Percentiles rank a stretch among this genome's conserved stretches.
Conservation (phyloP, 2,329 filamentous ascomycete species). For the Amesomyces nigricolor region DNA sequence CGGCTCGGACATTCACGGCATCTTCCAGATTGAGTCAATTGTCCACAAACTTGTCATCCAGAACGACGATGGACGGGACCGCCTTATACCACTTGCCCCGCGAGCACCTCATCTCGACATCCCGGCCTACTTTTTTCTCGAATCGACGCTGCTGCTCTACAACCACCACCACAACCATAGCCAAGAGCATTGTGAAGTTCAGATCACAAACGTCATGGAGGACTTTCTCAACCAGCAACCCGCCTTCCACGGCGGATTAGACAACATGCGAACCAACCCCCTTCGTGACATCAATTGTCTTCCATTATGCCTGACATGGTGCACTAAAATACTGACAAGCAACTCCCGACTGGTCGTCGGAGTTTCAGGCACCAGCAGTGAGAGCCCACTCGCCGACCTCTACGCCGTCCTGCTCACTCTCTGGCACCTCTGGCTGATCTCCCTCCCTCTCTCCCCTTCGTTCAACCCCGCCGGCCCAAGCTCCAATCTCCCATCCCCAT, state of each 20-base stretch:
- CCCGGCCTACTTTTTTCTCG: slow-evolving; percentile 11
- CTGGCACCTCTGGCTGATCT: slow-evolving; percentile 7
- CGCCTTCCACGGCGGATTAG: not conserved
- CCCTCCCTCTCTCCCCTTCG: not conserved
- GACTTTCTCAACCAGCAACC: slow-evolving; percentile 18
- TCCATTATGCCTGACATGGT: slow-evolving; percentile 7
- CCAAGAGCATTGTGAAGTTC: not conserved
- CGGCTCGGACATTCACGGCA: not conserved
- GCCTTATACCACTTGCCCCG: not conserved
- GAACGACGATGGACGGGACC: not conserved
- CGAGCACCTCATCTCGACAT: slow-evolving; percentile 10
- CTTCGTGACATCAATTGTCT: slow-evolving; percentile 6
- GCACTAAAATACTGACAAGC: not conserved
- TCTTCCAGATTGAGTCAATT: slow-evolving; percentile 4
- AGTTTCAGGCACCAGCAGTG: not conserved
- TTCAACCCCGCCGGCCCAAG: too few relatives aligned
- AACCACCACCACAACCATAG: slow-evolving; percentile 7
- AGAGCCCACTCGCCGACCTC: not conserved
- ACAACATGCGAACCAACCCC: not conserved
- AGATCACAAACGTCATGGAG: not conserved
- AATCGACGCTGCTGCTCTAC: slow-evolving; percentile 10
- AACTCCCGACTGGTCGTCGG: not conserved
- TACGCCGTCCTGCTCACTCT: slow-evolving; percentile 17
- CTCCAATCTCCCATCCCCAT: not conserved
- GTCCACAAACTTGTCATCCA: slow-evolving; percentile 1